A percentile compares a stretch with the other conserved stretches of the same genome.
Conservation (phyloP, 352 stramenopile species). For the Phytophthora megakarya region DNA sequence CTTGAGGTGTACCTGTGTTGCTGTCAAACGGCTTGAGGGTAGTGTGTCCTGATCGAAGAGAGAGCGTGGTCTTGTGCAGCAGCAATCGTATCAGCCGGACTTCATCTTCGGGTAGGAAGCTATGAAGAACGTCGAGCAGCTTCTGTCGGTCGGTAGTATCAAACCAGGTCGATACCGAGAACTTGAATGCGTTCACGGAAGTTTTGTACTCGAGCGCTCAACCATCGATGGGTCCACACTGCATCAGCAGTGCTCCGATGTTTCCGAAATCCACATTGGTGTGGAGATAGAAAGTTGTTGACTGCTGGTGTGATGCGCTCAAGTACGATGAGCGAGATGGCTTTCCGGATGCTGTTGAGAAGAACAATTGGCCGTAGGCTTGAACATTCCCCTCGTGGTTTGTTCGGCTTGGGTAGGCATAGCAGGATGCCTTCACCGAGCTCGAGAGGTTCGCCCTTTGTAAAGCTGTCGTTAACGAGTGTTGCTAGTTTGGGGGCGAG, state of each 20-base stretch:
- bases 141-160: constrained; percentile 10
- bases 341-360: constrained; percentile 9
- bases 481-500: not conserved
- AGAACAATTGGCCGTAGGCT: constrained; percentile 10
- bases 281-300: not conserved
- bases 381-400: not conserved
- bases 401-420: constrained; percentile 4
- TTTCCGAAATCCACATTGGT: constrained; percentile 5
- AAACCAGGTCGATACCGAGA: constrained; percentile 16
- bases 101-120: not conserved
- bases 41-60: too few species aligned
- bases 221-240: constrained; percentile 13
- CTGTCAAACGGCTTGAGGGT: too few species aligned
- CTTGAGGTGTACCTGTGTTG: too few species aligned
- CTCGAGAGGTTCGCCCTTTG: not conserved
- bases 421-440: not conserved
- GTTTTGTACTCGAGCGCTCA: not conserved
- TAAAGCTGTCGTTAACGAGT: not conserved
- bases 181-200: constrained; percentile 11
- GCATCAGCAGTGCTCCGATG: constrained; percentile 4
- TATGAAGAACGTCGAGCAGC: not conserved
- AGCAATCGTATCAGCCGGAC: too few species aligned
- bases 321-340: constrained; percentile 3
- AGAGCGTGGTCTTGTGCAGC: too few species aligned
- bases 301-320: not conserved